Percentiles rank a stretch among this genome's conserved stretches.
Evolutionary conservation across 768 basidiomycete species (phyloP).

Genomic region (Scleroderma citrinum): DNA sequence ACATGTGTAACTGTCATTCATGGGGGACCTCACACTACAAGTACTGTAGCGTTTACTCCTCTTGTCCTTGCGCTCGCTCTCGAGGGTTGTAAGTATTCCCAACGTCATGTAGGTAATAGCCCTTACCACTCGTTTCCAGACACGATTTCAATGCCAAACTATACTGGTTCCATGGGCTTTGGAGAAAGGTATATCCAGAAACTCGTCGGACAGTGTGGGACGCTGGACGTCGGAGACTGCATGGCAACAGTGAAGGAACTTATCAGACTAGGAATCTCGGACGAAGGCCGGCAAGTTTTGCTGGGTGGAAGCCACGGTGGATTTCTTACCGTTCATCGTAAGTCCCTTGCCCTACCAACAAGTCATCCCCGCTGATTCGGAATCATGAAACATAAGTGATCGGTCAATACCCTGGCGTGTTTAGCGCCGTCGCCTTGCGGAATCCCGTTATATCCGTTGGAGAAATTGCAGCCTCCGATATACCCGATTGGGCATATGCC

Average conservation of each 20-base stretch:
- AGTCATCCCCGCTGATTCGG: neutral
- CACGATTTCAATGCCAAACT: slow-evolving; percentile 56
- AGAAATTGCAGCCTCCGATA: slow-evolving; percentile 52
- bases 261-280: slow-evolving; percentile 42
- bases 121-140: slow-evolving; percentile 30
- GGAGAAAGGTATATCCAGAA: slow-evolving; percentile 54
- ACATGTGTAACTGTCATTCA: slow-evolving; percentile 52
- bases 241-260: slow-evolving; percentile 49
- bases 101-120: neutral
- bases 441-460: slow-evolving; percentile 67
- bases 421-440: slow-evolving; percentile 55
- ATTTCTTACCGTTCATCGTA: slow-evolving; percentile 54
- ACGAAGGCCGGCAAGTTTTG: slow-evolving; percentile 47
- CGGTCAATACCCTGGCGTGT: slow-evolving; percentile 54
- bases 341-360: slow-evolving; percentile 17
- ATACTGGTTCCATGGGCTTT: slow-evolving; percentile 62
- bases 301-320: slow-evolving; percentile 70
- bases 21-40: slow-evolving; percentile 56
- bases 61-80: slow-evolving; percentile 40
- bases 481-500: slow-evolving; percentile 59
- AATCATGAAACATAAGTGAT: slow-evolving; percentile 40
- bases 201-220: slow-evolving; percentile 55
- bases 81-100: slow-evolving; percentile 50
- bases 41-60: slow-evolving; percentile 44
- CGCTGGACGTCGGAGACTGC: slow-evolving; percentile 61